These are phyloP conservation scores for Knoxdaviesia capensis DNA, from an alignment of 2,329 filamentous ascomycete genomes.

Conservation along the genomic window DNA sequence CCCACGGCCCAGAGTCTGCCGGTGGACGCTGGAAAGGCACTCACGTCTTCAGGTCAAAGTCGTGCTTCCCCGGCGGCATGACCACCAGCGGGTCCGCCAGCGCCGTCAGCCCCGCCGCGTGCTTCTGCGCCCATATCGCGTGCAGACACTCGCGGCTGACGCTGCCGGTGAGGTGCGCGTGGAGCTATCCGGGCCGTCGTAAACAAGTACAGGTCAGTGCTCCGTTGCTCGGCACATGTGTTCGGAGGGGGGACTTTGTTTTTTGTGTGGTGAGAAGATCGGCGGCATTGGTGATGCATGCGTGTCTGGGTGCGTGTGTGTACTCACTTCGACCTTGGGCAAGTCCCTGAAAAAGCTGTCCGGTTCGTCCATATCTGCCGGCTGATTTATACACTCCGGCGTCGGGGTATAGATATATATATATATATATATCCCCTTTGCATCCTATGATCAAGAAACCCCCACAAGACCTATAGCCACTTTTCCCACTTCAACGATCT, in stretches of 20 bases:
- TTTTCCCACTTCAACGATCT: too few relatives aligned
- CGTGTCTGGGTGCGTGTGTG: too few relatives aligned
- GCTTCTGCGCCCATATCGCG: constrained; percentile 49
- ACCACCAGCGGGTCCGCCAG: constrained; percentile 48
- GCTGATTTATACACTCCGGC: too few relatives aligned
- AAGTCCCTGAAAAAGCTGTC: background rate
- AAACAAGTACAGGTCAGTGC: too few relatives aligned
- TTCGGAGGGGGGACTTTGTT: too few relatives aligned
- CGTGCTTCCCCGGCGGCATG: constrained; percentile 51
- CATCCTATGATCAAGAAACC: too few relatives aligned
- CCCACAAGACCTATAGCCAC: too few relatives aligned
- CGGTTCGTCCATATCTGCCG: too few relatives aligned
- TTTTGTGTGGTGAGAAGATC: too few relatives aligned
- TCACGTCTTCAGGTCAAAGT: constrained; percentile 50
- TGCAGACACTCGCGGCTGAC: constrained; percentile 55
- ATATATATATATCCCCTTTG: background rate
- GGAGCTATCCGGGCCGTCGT: constrained; percentile 29
- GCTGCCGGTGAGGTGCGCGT: constrained; percentile 64
- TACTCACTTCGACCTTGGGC: constrained; percentile 3
- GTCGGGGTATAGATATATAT: background rate
- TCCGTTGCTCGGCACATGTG: too few relatives aligned
- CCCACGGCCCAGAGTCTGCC: background rate
- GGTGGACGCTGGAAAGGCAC: constrained; percentile 8
- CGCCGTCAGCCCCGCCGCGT: constrained; percentile 25
- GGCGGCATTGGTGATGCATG: too few relatives aligned